Conservation (phyloP, 768 basidiomycete species). For the Auricularia cornea region DNA sequence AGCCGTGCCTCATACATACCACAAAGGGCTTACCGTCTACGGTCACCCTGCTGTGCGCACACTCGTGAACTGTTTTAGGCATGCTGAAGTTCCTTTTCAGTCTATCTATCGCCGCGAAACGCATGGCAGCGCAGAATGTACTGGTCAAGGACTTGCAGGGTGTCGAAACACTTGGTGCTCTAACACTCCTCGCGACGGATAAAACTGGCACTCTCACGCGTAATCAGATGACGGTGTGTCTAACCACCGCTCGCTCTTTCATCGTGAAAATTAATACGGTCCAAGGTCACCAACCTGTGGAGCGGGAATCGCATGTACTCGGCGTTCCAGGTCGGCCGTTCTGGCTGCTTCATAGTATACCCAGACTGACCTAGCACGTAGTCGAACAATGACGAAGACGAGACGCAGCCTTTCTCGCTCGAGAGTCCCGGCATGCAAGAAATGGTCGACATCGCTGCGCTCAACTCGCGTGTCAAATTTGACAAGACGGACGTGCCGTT, state of each 20-base stretch:
- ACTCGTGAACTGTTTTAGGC: neutral
- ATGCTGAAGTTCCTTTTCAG: constrained; percentile 8
- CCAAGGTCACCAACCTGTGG: constrained; percentile 56
- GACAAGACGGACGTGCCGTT: constrained; percentile 56
- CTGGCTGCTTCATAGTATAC: neutral
- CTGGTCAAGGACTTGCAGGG: constrained; percentile 69
- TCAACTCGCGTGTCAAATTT: constrained; percentile 66
- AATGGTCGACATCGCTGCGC: constrained; percentile 52
- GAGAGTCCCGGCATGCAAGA: constrained; percentile 53
- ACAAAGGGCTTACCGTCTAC: constrained; percentile 49
- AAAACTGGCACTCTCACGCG: constrained; percentile 65
- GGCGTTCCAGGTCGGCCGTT: constrained; percentile 45
- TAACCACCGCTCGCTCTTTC: neutral
- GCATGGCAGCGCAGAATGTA: constrained; percentile 64
- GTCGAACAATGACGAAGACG: constrained; percentile 61
- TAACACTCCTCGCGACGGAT: constrained; percentile 61
- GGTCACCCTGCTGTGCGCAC: constrained; percentile 45
- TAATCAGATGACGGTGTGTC: constrained; percentile 57
- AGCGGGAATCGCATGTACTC: constrained; percentile 53
- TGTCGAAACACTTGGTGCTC: constrained; percentile 54
- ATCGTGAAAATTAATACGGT: neutral
- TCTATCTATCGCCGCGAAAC: constrained; percentile 59
- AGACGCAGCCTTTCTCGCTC: constrained; percentile 41
- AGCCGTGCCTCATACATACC: neutral
- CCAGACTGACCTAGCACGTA: constrained; percentile 11